Evolutionary conservation across 306 rosid genomes (phyloP).

Genomic region (Dicorynia guianensis): DNA sequence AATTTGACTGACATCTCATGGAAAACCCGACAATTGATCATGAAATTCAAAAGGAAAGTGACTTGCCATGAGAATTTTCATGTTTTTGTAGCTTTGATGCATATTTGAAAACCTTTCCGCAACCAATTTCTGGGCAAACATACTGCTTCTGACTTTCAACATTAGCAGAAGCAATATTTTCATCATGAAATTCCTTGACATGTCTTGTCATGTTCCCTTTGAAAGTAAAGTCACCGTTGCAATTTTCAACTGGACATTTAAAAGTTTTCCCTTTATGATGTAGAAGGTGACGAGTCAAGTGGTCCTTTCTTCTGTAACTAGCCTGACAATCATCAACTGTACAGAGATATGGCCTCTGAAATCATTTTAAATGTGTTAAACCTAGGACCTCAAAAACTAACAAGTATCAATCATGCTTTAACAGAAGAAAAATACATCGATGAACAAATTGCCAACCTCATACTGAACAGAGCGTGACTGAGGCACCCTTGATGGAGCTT

Average conservation of each 20-base stretch:
- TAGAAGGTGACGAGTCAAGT: conserved; percentile 80
- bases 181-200: conserved; percentile 59
- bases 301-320: conserved; percentile 90
- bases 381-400: background rate
- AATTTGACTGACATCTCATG: background rate
- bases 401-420: background rate
- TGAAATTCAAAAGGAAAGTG: background rate
- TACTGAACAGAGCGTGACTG: conserved; percentile 62
- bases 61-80: conserved; percentile 78
- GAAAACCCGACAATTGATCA: background rate
- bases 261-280: conserved; percentile 73
- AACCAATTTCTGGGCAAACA: conserved; percentile 70
- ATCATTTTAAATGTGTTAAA: conserved; percentile 25
- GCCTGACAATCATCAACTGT: conserved; percentile 69
- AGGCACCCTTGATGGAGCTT: conserved; percentile 95
- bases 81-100: conserved; percentile 67
- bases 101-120: conserved; percentile 75
- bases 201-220: conserved; percentile 69
- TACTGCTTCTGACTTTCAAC: conserved; percentile 49
- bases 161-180: conserved; percentile 30
- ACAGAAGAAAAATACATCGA: conserved; percentile 20
- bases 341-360: conserved; percentile 79
- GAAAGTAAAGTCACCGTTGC: conserved; percentile 59
- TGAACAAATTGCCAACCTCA: conserved; percentile 66
- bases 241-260: conserved; percentile 69